Evolutionary conservation across 179 eudicot genomes (phyloP).

Genomic region (Spinacia oleracea): DNA sequence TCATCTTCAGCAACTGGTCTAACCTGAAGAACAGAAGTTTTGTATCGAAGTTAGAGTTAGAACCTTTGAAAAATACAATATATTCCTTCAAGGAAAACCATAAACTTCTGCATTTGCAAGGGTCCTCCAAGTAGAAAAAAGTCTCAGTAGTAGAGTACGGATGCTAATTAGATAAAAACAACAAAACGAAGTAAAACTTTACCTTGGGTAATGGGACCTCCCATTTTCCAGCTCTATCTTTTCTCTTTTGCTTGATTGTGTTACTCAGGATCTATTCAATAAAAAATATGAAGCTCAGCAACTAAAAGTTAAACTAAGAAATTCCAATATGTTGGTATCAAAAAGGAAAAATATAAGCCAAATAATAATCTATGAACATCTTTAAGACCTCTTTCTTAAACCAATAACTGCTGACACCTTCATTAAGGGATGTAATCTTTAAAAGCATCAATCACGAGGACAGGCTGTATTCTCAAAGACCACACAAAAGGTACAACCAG

Average conservation of each 20-base stretch:
- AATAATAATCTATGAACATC: background rate
- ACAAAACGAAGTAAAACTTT: background rate
- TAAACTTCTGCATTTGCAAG: background rate
- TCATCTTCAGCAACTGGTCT: constrained; percentile 99
- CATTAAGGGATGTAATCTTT: background rate
- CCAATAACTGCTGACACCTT: background rate
- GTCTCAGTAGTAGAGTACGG: background rate
- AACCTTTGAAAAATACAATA: background rate
- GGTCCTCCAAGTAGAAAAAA: background rate
- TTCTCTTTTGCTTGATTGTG: constrained; percentile 93
- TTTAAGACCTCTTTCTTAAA: background rate
- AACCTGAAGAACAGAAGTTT: constrained; percentile 49
- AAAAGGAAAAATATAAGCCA: background rate
- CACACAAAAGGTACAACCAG: background rate
- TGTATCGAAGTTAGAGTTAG: too few relatives aligned
- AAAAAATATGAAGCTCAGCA: background rate
- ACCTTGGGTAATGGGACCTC: constrained; percentile 98
- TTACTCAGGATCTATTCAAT: constrained; percentile 74
- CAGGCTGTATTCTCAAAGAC: background rate
- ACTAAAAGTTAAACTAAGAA: background rate
- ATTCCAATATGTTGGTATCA: background rate
- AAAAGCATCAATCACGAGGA: background rate
- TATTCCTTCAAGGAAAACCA: too few relatives aligned
- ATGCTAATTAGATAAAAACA: background rate
- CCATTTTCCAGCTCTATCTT: constrained; percentile 98